Conservation (phyloP, 768 basidiomycete genomes). For the Trametes cingulata region DNA sequence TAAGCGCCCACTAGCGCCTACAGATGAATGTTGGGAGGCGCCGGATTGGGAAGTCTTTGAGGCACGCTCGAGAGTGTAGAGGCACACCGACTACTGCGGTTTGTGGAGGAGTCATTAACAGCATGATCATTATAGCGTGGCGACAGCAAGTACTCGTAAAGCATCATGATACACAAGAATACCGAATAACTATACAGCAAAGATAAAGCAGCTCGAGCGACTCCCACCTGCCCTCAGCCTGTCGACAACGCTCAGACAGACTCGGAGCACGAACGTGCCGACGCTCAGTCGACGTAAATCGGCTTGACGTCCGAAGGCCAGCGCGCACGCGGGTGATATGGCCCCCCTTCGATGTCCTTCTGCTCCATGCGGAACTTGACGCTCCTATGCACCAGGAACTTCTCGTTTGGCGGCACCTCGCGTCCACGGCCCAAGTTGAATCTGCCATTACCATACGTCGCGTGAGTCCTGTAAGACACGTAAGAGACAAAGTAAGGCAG, state of each 20-base stretch:
- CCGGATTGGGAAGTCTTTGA: background rate
- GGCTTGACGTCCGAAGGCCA: conserved; percentile 4
- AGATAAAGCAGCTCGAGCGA: background rate
- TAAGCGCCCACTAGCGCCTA: background rate
- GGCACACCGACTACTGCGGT: background rate
- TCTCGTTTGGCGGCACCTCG: conserved; percentile 14
- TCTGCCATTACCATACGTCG: conserved; percentile 3
- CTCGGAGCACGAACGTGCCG: background rate
- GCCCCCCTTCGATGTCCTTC: conserved; percentile 24
- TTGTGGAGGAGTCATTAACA: background rate
- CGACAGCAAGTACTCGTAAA: background rate
- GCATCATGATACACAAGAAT: background rate
- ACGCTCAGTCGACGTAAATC: conserved; percentile 3
- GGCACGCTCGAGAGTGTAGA: background rate
- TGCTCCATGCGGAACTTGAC: conserved; percentile 28
- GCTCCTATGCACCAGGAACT: conserved; percentile 27
- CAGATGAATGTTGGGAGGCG: background rate
- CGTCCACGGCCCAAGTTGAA: conserved; percentile 29
- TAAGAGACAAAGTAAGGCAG: conserved; percentile 1
- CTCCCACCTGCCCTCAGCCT: too few species aligned
- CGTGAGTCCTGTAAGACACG: background rate
- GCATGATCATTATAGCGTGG: conserved; percentile 3
- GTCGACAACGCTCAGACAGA: too few species aligned
- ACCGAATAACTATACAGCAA: background rate
- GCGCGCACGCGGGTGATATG: conserved; percentile 33